Evolutionary conservation across 108 stramenopile genomes (phyloP), one percentile per base, ranked within the genome.

Genomic region (Nitzschia inconspicua): DNA sequence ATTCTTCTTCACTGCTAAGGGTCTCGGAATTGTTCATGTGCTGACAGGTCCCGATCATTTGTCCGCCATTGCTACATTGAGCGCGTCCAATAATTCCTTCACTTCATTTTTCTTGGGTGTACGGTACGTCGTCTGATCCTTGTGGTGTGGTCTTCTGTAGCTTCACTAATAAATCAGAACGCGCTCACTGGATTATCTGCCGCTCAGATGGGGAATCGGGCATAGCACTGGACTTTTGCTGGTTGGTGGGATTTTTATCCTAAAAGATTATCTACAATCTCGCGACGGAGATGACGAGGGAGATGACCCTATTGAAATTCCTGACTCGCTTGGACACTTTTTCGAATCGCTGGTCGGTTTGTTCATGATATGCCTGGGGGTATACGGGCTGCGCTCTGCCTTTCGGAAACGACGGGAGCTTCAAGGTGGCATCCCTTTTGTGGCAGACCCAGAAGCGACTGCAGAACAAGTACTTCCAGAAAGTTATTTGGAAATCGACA

Each of bases 1-100:
- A n/a, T n/a, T n/a, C n/a, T n/a, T n/a, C n/a, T n/a, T n/a, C n/a
- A n/a, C n/a, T n/a, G n/a, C n/a, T n/a, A n/a, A 40, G 20, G 54
- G 34, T 9, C 41, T 89, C 55, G 88, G 88, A n/a, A 53, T 80
- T 32, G 54, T 89, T 8, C 88, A 89, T 68, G 88, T 89, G 23
- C 63, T 89, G 10, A 83, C 84, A 20, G 88, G 88, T 23, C 88
- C 88, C 13, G 88, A 89, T 64, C 88, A 89, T 62, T 77, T 89
- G 20, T 75, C 77, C 8, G 88, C 88, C 6, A 61, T 89, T 18
- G 88, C 82, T 18, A 89, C 88, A 37, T 66, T 89, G 18, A 79
- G 79, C 47, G 66, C 66, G 23, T 66, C 65, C 41, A 58, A 52
- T 14, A 39, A 51, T 6, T 47, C 60, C 34, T 22, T 41, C 14